phyloP scores from a whole-genome alignment of 179 eudicot species.

The Beta macrorhiza region DNA sequence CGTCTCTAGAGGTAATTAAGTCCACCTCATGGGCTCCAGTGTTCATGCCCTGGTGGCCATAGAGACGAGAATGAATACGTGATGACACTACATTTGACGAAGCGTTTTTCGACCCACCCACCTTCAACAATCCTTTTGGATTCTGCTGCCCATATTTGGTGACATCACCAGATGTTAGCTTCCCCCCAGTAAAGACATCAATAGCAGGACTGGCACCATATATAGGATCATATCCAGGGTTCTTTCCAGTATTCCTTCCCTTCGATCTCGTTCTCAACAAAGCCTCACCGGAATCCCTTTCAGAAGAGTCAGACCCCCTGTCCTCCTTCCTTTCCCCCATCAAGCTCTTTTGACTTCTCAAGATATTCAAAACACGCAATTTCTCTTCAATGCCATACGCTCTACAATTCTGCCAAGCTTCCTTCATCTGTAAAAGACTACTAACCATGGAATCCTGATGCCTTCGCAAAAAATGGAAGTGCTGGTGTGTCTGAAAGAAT shows the following conservation, averaged over 20 bases:
- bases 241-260: slow-evolving; percentile 46
- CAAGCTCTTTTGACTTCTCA: slow-evolving; percentile 72
- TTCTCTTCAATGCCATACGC: slow-evolving; percentile 89
- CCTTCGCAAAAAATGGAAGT: slow-evolving; percentile 65
- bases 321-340: slow-evolving; percentile 70
- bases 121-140: slow-evolving; percentile 51
- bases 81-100: slow-evolving; percentile 40
- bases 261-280: slow-evolving; percentile 53
- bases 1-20: slow-evolving; percentile 31
- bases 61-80: slow-evolving; percentile 32
- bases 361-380: slow-evolving; percentile 72
- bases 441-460: slow-evolving; percentile 76
- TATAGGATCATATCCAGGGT: slow-evolving; percentile 34
- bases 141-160: slow-evolving; percentile 45
- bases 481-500: slow-evolving; percentile 70
- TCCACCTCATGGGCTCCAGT: slow-evolving; percentile 40
- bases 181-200: slow-evolving; percentile 40
- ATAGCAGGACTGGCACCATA: slow-evolving; percentile 35
- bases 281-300: slow-evolving; percentile 53
- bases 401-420: slow-evolving; percentile 72
- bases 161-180: slow-evolving; percentile 35
- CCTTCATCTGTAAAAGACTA: slow-evolving; percentile 70
- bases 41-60: slow-evolving; percentile 41
- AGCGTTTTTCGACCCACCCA: slow-evolving; percentile 43
- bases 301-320: slow-evolving; percentile 64